Evolutionary conservation across 495 filamentous ascomycete genomes (phyloP).

Genomic region (Penicillium chermesinum): DNA sequence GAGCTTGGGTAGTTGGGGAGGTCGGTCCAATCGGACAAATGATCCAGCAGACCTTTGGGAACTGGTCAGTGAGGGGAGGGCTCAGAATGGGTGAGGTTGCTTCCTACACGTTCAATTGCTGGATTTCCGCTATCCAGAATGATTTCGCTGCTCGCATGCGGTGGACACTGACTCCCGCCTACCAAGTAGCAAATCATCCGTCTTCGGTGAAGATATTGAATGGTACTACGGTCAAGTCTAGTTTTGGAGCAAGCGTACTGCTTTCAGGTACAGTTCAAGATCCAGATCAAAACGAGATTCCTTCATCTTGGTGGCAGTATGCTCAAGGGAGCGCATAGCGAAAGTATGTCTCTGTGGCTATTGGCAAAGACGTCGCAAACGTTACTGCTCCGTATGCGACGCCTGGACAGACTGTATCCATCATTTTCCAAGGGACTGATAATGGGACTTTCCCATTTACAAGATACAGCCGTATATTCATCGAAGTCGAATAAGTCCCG

Average conservation of each 20-base stretch:
- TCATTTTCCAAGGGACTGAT: slow-evolving; percentile 12
- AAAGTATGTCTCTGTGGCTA: slow-evolving; percentile 3
- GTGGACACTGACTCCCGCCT: slow-evolving; percentile 30
- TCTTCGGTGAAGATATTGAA: slow-evolving; percentile 9
- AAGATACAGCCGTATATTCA: slow-evolving; percentile 9
- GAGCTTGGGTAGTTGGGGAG: slow-evolving; percentile 38
- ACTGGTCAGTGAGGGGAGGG: slow-evolving; percentile 3
- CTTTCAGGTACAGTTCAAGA: slow-evolving; percentile 7
- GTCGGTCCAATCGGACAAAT: slow-evolving; percentile 26
- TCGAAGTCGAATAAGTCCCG: slow-evolving; percentile 1
- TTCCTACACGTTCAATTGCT: slow-evolving; percentile 18
- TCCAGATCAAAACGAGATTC: slow-evolving; percentile 8
- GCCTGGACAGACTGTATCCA: slow-evolving; percentile 10
- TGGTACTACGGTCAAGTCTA: not conserved
- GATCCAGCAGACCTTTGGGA: slow-evolving; percentile 39
- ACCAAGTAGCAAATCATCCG: slow-evolving; percentile 26
- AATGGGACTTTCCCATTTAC: slow-evolving; percentile 9
- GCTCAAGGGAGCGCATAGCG: slow-evolving; percentile 13
- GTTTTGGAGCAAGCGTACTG: slow-evolving; percentile 2
- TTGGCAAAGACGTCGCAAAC: not conserved
- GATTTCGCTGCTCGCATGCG: slow-evolving; percentile 42
- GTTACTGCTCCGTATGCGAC: slow-evolving; percentile 9
- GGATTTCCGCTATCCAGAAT: slow-evolving; percentile 37
- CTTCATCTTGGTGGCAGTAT: slow-evolving; percentile 15
- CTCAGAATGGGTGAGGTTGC: slow-evolving; percentile 1